Conservation (phyloP, 495 filamentous ascomycete genomes). For the Trichoderma gamsii region DNA sequence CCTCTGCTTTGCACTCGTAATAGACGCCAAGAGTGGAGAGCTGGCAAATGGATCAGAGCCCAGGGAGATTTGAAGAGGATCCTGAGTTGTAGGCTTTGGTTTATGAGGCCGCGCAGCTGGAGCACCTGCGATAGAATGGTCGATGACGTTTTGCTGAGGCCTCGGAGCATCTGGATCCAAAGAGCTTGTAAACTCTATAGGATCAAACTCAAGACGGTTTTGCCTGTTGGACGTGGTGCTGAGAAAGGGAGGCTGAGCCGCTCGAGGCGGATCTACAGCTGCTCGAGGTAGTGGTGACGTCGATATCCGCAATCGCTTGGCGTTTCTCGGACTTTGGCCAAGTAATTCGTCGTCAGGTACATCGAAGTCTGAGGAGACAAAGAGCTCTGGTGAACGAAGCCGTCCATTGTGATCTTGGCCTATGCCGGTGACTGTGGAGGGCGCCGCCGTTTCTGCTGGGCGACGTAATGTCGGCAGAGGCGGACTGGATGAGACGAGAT, state of each 20-base stretch:
- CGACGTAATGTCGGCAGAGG: neutral
- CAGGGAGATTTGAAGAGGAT: neutral
- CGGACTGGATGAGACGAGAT: conserved; percentile 15
- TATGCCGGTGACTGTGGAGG: neutral
- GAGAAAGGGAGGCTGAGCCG: neutral
- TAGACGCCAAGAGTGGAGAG: conserved; percentile 12
- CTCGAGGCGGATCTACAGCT: neutral
- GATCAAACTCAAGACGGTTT: neutral
- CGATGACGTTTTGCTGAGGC: neutral
- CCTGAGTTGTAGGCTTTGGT: neutral
- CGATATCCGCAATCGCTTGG: neutral
- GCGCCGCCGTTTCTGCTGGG: neutral
- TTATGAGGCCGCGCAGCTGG: neutral
- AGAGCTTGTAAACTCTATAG: neutral
- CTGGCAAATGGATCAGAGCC: conserved; percentile 11
- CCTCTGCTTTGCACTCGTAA: conserved; percentile 18
- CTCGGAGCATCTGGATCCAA: neutral
- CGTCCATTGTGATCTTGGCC: neutral
- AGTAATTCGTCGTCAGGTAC: neutral
- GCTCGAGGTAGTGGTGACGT: neutral
- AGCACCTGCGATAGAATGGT: neutral
- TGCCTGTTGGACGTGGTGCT: neutral
- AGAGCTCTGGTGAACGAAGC: neutral
- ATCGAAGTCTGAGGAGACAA: neutral
- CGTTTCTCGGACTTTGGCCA: neutral